These are phyloP conservation scores for Aphelidium insulamus DNA, from an alignment of 371 early-diverging fungal genomes.

Conservation along the genomic window DNA sequence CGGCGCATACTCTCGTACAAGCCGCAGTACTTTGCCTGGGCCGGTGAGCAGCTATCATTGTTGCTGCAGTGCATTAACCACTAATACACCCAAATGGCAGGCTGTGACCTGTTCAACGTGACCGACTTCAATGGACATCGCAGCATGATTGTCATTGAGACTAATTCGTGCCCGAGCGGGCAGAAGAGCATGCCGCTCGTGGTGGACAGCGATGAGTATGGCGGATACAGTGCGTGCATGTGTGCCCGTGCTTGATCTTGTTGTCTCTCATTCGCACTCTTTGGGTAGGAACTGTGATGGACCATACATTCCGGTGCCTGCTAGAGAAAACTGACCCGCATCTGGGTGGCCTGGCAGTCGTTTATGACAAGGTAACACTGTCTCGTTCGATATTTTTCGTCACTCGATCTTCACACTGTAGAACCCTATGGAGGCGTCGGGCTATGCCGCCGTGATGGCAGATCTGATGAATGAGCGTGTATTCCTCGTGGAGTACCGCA, in stretches of 20 bases:
- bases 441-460: slow-evolving; percentile 72
- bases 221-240: slow-evolving; percentile 10
- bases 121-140: slow-evolving; percentile 64
- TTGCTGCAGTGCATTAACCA: not conserved
- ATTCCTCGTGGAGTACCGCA: slow-evolving; percentile 63
- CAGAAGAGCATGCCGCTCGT: slow-evolving; percentile 84
- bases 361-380: slow-evolving; percentile 82
- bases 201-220: slow-evolving; percentile 49
- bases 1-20: slow-evolving; percentile 37
- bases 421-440: slow-evolving; percentile 75
- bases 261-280: slow-evolving; percentile 8
- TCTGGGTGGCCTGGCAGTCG: slow-evolving; percentile 65
- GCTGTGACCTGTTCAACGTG: slow-evolving; percentile 76
- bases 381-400: too few relatives aligned
- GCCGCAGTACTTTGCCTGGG: slow-evolving; percentile 76
- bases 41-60: slow-evolving; percentile 23
- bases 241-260: too few relatives aligned
- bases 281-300: slow-evolving; percentile 54
- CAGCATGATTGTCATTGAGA: slow-evolving; percentile 90
- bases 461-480: slow-evolving; percentile 59
- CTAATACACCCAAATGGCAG: slow-evolving; percentile 10
- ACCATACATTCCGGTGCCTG: slow-evolving; percentile 49
- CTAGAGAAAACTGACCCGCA: slow-evolving; percentile 35
- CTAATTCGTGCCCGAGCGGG: slow-evolving; percentile 85
- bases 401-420: too few relatives aligned